Evolutionary conservation across 805 yeast genomes (phyloP), one percentile per base, ranked within the genome.

Genomic region (Metschnikowia shivogae): DNA sequence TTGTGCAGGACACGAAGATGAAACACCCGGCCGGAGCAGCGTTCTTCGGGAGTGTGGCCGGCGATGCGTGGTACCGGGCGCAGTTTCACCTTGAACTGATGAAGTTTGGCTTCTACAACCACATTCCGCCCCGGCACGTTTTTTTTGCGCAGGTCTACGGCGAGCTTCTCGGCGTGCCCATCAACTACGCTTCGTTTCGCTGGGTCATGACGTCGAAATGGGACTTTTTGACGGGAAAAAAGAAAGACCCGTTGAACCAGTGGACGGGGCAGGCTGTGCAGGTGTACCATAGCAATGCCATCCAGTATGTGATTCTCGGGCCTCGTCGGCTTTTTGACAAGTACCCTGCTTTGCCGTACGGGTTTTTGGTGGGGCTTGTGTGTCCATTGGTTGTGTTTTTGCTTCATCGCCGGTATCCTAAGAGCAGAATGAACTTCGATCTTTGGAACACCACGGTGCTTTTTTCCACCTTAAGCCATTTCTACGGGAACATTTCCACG

Each of bases 101-200:
- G 63, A 73, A 76, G 50, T 60, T 77, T 5, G 83, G 81, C 1
- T 75, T 76, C 50, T 78, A 78, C 60, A 76, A 73, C 58, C 73
- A 73, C 49, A 55, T 78, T 12, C 80, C 82, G 0, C 83, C 83
- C 1, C 67, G 62, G 30, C 58, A 66, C 2, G 74, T 78, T 7
- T 78, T 79, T 48, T 61, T 74, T 34, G 74, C 78, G 0, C 82
- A 78, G 52, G 50, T 78, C 4, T 67, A 72, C 52, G 82, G 82
- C 1, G 80, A 76, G 49, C 42, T 75, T 12, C 59, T 78, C 22
- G 81, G 81, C 6, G 72, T 75, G n/a, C 78, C 81, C 4, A 62
- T 76, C 50, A 78, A 77, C 52, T 77, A 76, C 53, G 39, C 68
- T 6, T 74, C 79, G 1, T 57, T 78, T 36, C 63, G 69, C 40